Evolutionary conservation across 2,329 filamentous ascomycete species (phyloP).

Genomic region (Clarireedia hainanense): DNA sequence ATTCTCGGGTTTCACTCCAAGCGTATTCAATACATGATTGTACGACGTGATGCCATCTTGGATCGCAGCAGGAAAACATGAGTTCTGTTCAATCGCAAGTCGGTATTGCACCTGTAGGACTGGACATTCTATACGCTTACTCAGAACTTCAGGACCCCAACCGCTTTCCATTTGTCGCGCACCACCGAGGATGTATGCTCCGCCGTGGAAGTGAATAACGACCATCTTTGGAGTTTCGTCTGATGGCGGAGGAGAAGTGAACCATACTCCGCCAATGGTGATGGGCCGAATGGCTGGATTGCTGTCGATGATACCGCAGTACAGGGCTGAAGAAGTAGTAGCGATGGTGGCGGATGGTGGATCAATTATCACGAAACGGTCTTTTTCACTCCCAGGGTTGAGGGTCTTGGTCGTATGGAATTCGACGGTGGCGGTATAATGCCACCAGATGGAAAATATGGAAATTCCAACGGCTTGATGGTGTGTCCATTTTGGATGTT

Average conservation of each 20-base stretch:
- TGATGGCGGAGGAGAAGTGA: too few species aligned
- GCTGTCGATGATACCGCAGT: neutral
- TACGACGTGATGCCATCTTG: conserved; percentile 38
- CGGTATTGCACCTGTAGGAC: conserved; percentile 40
- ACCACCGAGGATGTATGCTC: conserved; percentile 38
- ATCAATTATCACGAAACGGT: neutral
- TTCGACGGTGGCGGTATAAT: neutral
- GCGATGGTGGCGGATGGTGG: neutral
- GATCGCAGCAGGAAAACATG: conserved; percentile 41
- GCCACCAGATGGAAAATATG: neutral
- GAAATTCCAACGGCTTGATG: neutral
- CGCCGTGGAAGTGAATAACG: conserved; percentile 41
- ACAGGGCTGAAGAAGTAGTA: neutral
- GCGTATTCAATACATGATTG: neutral
- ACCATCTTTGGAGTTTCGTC: conserved; percentile 20
- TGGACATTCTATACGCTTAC: conserved; percentile 33
- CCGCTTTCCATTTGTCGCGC: conserved; percentile 28
- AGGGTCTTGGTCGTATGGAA: neutral
- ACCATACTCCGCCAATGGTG: too few species aligned
- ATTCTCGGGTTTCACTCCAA: neutral
- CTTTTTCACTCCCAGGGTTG: neutral
- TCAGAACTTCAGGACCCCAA: conserved; percentile 23
- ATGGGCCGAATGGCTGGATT: too few species aligned
- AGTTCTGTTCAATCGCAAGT: conserved; percentile 34
- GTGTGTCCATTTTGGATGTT: conserved; percentile 6